Evolutionary conservation across 352 stramenopile genomes (phyloP).

Genomic region (Aphanomyces cochlioides): DNA sequence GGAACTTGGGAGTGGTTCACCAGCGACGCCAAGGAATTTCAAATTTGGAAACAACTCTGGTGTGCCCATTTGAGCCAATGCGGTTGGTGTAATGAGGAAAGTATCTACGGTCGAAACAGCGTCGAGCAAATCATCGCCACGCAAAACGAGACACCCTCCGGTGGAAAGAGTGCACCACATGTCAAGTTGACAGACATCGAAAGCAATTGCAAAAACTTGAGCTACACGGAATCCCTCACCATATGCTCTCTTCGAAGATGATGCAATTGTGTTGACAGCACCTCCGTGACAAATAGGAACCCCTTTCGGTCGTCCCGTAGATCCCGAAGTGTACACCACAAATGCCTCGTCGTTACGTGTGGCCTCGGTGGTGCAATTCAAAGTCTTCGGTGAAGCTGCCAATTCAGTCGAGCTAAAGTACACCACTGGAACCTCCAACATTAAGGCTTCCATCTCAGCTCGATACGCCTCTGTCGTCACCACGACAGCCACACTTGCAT

Average conservation of each 20-base stretch:
- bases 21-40: neutral
- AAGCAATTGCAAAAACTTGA: slow-evolving; percentile 6
- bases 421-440: neutral
- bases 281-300: neutral
- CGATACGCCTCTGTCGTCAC: neutral
- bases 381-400: slow-evolving; percentile 1
- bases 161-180: neutral
- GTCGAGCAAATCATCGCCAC: neutral
- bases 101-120: neutral
- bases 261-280: slow-evolving; percentile 4
- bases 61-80: neutral
- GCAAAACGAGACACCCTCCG: neutral
- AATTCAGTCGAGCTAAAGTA: neutral
- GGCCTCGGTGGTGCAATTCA: neutral
- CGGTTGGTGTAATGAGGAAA: neutral
- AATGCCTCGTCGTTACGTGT: neutral
- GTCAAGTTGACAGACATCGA: slow-evolving; percentile 1
- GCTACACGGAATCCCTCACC: neutral
- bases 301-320: neutral
- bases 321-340: slow-evolving; percentile 9
- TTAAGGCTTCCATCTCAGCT: neutral
- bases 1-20: neutral
- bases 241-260: no score
- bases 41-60: neutral
- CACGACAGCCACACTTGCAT: neutral